Evolutionary conservation across 1,284 basidiomycete species (phyloP), one percentile per base, ranked within the genome.

Genomic region (Cutaneotrichosporon sp.): DNA sequence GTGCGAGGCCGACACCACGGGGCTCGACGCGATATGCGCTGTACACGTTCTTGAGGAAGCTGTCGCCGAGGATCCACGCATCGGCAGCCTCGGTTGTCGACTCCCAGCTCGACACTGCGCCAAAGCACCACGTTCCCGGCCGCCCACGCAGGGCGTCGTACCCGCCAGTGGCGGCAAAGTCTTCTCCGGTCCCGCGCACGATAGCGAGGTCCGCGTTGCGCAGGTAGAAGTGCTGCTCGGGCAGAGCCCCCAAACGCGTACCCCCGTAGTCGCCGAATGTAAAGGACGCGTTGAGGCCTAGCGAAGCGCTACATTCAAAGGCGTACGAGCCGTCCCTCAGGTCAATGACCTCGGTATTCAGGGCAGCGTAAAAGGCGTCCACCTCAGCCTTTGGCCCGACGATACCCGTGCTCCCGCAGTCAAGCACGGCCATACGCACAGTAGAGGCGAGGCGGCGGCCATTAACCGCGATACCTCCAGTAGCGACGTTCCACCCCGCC

Each of bases 51-150:
- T 91, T 92, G 58, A 98, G 85, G 85, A 99, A 98, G 0, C 91
- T 90, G 74, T 95, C 94, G 21, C 95, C 95, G 51, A 97, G 82
- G 70, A 97, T 95, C 90, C 92, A 97, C 5, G 56, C 62, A 31
- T 58, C 62, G 30, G n/a, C 34, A 13, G 36, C 40, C 22, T 57
- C 40, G 36, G 38, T 42, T 30, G 30, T 32, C 26, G 50, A 30
- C 26, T 16, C 50, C 50, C 50, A 52, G 16, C 22, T 30, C 50
- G 26, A 31, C 10, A 52, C 5, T 13, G 50, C 50, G 30, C 50
- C 50, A 14, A 52, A 32, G 14, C 50, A 52, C 50, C 50, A 52
- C 11, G 16, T 26, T 5, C 50, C 50, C 14, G 22, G 22, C 11
- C 10, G 50, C 50, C 30, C 50, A 10, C 50, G 50, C 50, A 52